These are phyloP conservation scores for Leucosporidium scottii DNA, from an alignment of 768 basidiomycete genomes.

Conservation along the genomic window DNA sequence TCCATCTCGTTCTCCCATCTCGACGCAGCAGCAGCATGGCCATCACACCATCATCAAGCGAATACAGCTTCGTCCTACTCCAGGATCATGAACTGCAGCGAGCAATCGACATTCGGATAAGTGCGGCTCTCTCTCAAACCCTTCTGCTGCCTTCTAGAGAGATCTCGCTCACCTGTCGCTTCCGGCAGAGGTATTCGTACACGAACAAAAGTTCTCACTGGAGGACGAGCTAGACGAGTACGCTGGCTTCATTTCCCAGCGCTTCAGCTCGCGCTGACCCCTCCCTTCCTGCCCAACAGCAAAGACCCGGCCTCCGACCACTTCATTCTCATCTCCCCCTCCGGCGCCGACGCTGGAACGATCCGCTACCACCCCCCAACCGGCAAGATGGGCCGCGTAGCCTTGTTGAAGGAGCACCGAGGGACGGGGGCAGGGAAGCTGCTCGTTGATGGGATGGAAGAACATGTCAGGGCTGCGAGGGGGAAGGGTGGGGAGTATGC, in stretches of 20 bases:
- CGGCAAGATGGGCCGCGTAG: neutral
- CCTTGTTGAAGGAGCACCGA: neutral
- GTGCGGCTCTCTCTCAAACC: neutral
- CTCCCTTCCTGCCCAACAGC: neutral
- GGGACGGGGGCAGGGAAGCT: neutral
- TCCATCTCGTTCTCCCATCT: too few species aligned
- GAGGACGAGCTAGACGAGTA: slow-evolving; percentile 1
- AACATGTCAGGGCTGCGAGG: neutral
- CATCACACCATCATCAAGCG: too few species aligned
- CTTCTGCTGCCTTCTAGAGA: neutral
- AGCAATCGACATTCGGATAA: neutral
- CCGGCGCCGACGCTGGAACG: neutral
- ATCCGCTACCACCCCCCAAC: neutral
- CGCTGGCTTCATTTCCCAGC: neutral
- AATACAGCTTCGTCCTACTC: too few species aligned
- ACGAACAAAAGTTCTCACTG: neutral
- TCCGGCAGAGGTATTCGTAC: neutral
- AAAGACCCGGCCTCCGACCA: neutral
- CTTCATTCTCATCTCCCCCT: neutral
- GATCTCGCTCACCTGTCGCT: neutral
- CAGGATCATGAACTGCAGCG: neutral
- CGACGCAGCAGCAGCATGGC: too few species aligned
- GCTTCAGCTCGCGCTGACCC: neutral
- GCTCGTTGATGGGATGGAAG: neutral
- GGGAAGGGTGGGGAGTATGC: neutral